phyloP scores from a whole-genome alignment of 768 basidiomycete species.

The Lactarius vividus region DNA sequence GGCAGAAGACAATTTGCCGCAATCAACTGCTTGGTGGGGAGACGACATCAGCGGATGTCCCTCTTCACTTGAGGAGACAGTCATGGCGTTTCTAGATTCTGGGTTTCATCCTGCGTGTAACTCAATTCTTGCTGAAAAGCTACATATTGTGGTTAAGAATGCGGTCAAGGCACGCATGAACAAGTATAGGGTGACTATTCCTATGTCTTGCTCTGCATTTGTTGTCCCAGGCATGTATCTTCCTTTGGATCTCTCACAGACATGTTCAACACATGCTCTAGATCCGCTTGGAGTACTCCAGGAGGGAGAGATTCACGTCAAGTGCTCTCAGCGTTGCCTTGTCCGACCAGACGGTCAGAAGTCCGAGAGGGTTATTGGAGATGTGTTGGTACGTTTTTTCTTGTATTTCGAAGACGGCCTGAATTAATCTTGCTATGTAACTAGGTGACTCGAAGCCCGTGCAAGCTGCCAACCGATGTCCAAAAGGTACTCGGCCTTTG shows the following conservation, averaged over 20 bases:
- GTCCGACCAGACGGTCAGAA: slow-evolving; percentile 40
- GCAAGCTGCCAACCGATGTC: slow-evolving; percentile 65
- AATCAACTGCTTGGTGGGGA: slow-evolving; percentile 68
- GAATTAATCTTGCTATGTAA: background rate
- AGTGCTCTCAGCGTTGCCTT: slow-evolving; percentile 46
- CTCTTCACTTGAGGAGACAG: slow-evolving; percentile 60
- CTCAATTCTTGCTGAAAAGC: slow-evolving; percentile 51
- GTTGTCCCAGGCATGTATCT: slow-evolving; percentile 50
- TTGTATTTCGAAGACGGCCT: background rate
- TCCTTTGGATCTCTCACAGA: background rate
- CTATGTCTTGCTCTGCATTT: slow-evolving; percentile 60
- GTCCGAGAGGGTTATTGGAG: slow-evolving; percentile 52
- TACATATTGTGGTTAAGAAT: slow-evolving; percentile 47
- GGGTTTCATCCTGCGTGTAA: slow-evolving; percentile 54
- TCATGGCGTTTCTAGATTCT: slow-evolving; percentile 52
- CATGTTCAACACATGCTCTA: slow-evolving; percentile 29
- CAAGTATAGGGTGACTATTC: slow-evolving; percentile 49
- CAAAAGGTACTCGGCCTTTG: slow-evolving; percentile 46
- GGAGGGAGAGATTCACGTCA: slow-evolving; percentile 57
- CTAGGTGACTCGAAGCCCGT: slow-evolving; percentile 64
- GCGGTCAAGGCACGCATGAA: slow-evolving; percentile 42
- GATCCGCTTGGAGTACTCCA: slow-evolving; percentile 52
- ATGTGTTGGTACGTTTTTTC: slow-evolving; percentile 47
- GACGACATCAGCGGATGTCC: slow-evolving; percentile 61
- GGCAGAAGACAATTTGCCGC: slow-evolving; percentile 31